Percentiles rank a stretch among this genome's conserved stretches.
These are phyloP conservation scores for Syzygium aqueum DNA, from an alignment of 345 rosid species.

Conservation along the genomic window DNA sequence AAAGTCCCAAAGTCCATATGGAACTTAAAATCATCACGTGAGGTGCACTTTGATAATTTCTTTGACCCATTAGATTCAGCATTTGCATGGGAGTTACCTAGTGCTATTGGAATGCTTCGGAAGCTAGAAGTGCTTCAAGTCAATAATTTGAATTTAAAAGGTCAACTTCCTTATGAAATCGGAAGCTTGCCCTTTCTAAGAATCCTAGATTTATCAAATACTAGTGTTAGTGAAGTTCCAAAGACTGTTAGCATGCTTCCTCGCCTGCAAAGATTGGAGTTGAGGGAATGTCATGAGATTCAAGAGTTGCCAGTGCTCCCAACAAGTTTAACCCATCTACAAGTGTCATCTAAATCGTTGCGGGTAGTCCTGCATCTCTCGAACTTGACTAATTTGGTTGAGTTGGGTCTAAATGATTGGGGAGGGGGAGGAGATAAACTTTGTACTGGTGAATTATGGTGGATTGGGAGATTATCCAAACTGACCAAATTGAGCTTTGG, in stretches of 20 bases:
- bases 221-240: neutral
- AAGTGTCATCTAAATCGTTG: neutral
- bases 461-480: neutral
- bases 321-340: neutral
- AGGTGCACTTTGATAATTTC: neutral
- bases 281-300: neutral
- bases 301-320: neutral
- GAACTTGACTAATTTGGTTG: neutral
- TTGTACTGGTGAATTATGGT: neutral
- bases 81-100: neutral
- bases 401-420: neutral
- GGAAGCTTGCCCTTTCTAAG: neutral
- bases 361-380: neutral
- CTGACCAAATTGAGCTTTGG: neutral
- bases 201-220: neutral
- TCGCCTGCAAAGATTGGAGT: neutral
- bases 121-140: neutral
- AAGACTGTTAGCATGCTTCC: neutral
- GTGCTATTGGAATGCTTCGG: neutral
- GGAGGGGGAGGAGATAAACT: neutral
- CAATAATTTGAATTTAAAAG: accelerated
- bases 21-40: neutral
- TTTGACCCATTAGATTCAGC: accelerated
- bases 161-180: neutral
- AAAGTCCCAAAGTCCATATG: neutral